These are phyloP conservation scores for Rhodomyrtus psidioides DNA, from an alignment of 441 rosid species.

Conservation along the genomic window DNA sequence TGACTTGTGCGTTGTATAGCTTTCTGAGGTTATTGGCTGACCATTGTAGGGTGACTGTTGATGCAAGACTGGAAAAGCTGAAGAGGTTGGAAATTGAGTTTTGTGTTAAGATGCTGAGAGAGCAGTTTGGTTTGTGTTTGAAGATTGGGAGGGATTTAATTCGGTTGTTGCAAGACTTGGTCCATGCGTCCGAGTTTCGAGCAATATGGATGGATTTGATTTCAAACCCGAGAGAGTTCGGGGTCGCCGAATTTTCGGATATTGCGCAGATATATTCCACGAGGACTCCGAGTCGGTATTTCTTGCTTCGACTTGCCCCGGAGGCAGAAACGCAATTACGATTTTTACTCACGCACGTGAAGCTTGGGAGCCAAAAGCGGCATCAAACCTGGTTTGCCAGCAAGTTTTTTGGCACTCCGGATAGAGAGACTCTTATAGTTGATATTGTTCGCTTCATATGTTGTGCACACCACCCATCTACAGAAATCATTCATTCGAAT, in stretches of 20 bases:
- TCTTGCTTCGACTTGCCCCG: conserved; percentile 52
- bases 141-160: conserved; percentile 75
- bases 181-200: conserved; percentile 57
- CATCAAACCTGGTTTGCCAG: conserved; percentile 70
- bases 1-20: conserved; percentile 54
- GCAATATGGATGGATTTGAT: conserved; percentile 61
- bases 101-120: conserved; percentile 78
- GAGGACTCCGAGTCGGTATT: conserved; percentile 67
- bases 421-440: conserved; percentile 55
- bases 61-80: conserved; percentile 30
- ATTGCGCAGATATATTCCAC: conserved; percentile 38
- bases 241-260: conserved; percentile 30
- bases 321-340: conserved; percentile 72
- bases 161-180: conserved; percentile 63
- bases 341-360: conserved; percentile 70
- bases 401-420: conserved; percentile 46
- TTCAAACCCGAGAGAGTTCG: conserved; percentile 27
- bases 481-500: conserved; percentile 52
- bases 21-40: conserved; percentile 63
- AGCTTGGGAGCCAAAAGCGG: conserved; percentile 65
- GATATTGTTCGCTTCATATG: conserved; percentile 81
- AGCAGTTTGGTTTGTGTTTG: conserved; percentile 46
- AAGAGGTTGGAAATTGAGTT: conserved; percentile 53
- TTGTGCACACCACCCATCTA: conserved; percentile 67
- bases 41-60: conserved; percentile 43